Conservation (phyloP, 129 eudicot species). For the Helianthus annuus region HanXRQr2.0-SUNRISE NC_035449.2:48301033-48301532, state of each 20-base stretch:
- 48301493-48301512: too few relatives aligned
- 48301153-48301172: constrained; percentile 10
- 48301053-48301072: constrained; percentile 4
- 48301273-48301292: not conserved
- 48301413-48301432: too few relatives aligned
- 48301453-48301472: too few relatives aligned
- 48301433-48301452: too few relatives aligned
- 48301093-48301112: constrained; percentile 22
- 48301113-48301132: not conserved
- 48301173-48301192: not conserved
- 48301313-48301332: too few relatives aligned
- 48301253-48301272: not conserved
- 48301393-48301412: too few relatives aligned
- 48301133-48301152: not conserved
- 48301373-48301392: too few relatives aligned
- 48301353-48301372: too few relatives aligned
- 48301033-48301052: not conserved
- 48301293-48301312: too few relatives aligned
- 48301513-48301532: too few relatives aligned
- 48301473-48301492: too few relatives aligned
- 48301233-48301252: not conserved
- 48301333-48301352: too few relatives aligned
- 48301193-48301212: not conserved
- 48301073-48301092: constrained; percentile 8
- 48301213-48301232: not conserved